Conservation (phyloP, 2,329 filamentous ascomycete genomes). For the Penicillium expansum region DNA sequence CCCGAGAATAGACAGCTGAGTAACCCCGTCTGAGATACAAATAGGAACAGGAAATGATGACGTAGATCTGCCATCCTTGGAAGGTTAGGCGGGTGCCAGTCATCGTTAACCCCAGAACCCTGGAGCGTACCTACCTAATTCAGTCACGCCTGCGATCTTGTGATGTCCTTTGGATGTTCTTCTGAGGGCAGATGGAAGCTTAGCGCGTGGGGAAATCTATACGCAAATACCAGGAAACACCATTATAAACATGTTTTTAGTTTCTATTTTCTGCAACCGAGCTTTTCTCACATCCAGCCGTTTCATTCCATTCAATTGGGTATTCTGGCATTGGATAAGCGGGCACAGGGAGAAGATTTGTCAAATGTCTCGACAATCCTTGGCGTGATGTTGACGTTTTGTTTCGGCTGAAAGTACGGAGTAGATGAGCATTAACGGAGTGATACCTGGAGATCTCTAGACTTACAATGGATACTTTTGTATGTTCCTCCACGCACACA, state of each 20-base stretch:
- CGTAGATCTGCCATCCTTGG: background rate
- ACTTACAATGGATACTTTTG: constrained; percentile 11
- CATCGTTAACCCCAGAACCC: too few relatives aligned
- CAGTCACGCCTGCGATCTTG: too few relatives aligned
- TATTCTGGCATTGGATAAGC: background rate
- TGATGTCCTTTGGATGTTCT: too few relatives aligned
- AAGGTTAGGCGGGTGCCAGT: background rate
- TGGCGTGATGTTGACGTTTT: background rate
- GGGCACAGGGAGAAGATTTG: background rate
- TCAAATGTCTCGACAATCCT: background rate
- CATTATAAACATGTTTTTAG: background rate
- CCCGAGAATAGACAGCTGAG: background rate
- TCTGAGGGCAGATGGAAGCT: too few relatives aligned
- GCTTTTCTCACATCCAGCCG: background rate
- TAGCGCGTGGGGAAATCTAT: too few relatives aligned
- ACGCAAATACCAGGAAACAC: too few relatives aligned
- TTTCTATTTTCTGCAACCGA: background rate
- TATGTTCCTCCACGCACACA: constrained; percentile 6
- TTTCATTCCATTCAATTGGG: background rate
- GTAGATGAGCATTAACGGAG: background rate
- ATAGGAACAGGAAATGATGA: background rate
- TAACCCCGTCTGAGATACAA: too few relatives aligned
- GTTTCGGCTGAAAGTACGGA: background rate
- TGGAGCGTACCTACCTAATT: too few relatives aligned
- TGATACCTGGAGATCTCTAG: background rate